Base-by-base conservation (phyloP, 2,329 filamentous ascomycete genomes). In the Alternaria postmessia region DNA sequence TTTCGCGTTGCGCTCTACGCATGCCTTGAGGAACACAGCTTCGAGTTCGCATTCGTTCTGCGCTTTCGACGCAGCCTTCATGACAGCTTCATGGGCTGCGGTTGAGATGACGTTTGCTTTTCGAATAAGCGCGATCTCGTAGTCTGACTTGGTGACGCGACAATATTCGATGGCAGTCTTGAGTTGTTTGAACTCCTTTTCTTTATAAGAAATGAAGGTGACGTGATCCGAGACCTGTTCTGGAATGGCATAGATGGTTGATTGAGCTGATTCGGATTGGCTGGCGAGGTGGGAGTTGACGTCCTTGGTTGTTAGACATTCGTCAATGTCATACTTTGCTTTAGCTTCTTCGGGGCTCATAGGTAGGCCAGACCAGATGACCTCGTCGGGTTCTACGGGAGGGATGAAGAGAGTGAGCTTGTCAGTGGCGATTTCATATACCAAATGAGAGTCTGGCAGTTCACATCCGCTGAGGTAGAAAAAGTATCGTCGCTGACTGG, bases 311-410 rank as follows among this genome's bases (percentile, higher is more conserved):
- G 88, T 88, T 59, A 86, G 85, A 64, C 94, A 92, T 36, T 87
- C 83, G 76, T 98, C 94, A 44, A 84, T 75, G 52, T 84, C 81
- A 68, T 81, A 98, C 65, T 87, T 85, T 48, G 86, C 80, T 62
- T 91, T 81, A 7, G 94, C 94, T 73, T 97, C 91, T 42, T 91
- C 85, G 34, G 86, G 81, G 36, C 89, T 91, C 62, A 96, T 82
- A 0, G 94, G 95, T 16, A 98, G 85, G 12, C 95, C 95, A 28
- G 91, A 91, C 94, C 94, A 99, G 74, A 98, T 92, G 59, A 98
- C 93, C 55, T 89, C 89, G 43, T 95, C 91, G n/a, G 92, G 87
- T 69, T 97, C 89, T 71, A 94, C 87, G 16, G 93, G 91, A 2
- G 95, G 94, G 70, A 99, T 94, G 81, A 94, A 99, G 49, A 99